Base-by-base conservation (phyloP, 805 yeast species). In the Yarrowia hollandica region DNA sequence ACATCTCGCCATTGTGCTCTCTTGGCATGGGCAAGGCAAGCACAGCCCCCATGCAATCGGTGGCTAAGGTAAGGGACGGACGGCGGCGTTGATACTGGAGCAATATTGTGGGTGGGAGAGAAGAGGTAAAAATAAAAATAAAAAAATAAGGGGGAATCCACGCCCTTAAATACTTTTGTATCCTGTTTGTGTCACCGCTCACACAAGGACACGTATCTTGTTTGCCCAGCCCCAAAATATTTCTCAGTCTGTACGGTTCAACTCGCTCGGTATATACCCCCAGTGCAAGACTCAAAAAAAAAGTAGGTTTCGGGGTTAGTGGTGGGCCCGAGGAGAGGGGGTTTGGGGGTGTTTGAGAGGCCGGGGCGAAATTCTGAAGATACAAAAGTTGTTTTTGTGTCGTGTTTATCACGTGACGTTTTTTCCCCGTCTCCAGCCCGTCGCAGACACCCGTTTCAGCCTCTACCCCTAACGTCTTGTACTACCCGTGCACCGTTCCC, bases 11-110 rank as follows among this genome's bases (percentile, higher is more conserved):
- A 41, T 41, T 41, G 48, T 41, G 48, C 48, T 41, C 48, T 41
- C 26, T n/a, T n/a, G n/a, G n/a, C n/a, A n/a, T n/a, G n/a, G n/a
- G n/a, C n/a, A n/a, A n/a, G 48, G 48, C 48, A 41, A 41, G 46
- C 48, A 41, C 48, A 41, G 48, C 48, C 48, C 48, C 48, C 23
- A 41, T 41, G 48, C 48, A 41, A 25, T 33, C 34, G 28, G 23
- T 41, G 48, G 33, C 48, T 41, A 41, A 41, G 48, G 33, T 41
- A 41, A 41, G 48, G 33, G 48, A 41, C 48, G n/a, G n/a, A n/a
- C n/a, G n/a, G n/a, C n/a, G n/a, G n/a, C n/a, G n/a, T n/a, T n/a
- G n/a, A n/a, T n/a, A n/a, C n/a, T n/a, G n/a, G n/a, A n/a, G n/a
- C n/a, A n/a, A n/a, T n/a, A n/a, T n/a, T n/a, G n/a, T n/a, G n/a